Conservation (phyloP, 2,329 filamentous ascomycete species). For the Elsinoe fawcettii region DNA sequence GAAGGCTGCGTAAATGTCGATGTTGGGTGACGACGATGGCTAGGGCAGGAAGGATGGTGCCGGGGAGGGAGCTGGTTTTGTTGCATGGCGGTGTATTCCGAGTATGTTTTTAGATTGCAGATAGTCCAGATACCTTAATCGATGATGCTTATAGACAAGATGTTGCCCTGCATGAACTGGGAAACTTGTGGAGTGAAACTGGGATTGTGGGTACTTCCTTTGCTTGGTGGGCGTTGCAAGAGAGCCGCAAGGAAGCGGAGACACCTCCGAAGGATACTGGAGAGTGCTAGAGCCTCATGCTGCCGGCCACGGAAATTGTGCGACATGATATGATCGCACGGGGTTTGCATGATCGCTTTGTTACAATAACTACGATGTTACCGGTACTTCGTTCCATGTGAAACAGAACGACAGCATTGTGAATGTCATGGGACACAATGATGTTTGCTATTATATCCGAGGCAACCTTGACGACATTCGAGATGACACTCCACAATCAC, state of each 20-base stretch:
- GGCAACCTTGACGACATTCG: background rate
- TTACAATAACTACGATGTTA: too few relatives aligned
- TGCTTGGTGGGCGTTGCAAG: background rate
- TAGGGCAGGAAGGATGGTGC: too few relatives aligned
- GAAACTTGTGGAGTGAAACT: background rate
- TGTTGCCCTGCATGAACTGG: background rate
- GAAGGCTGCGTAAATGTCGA: background rate
- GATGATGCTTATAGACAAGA: background rate
- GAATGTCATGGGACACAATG: too few relatives aligned
- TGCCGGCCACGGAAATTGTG: background rate
- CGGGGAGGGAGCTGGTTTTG: background rate
- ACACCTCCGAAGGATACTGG: background rate
- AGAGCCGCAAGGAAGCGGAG: background rate
- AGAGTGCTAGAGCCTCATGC: background rate
- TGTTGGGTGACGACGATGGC: background rate
- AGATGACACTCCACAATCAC: background rate
- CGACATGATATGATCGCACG: too few relatives aligned
- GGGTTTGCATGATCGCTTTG: too few relatives aligned
- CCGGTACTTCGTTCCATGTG: too few relatives aligned
- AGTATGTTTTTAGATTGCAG: conserved; percentile 2
- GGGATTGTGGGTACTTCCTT: background rate
- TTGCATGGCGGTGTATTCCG: background rate
- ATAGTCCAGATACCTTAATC: conserved; percentile 6
- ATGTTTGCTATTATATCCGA: background rate
- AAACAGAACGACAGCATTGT: too few relatives aligned